Evolutionary conservation across 257 asterid genomes (phyloP), one percentile per base, ranked within the genome.

Genomic region (Thymus mandschuricus): DNA sequence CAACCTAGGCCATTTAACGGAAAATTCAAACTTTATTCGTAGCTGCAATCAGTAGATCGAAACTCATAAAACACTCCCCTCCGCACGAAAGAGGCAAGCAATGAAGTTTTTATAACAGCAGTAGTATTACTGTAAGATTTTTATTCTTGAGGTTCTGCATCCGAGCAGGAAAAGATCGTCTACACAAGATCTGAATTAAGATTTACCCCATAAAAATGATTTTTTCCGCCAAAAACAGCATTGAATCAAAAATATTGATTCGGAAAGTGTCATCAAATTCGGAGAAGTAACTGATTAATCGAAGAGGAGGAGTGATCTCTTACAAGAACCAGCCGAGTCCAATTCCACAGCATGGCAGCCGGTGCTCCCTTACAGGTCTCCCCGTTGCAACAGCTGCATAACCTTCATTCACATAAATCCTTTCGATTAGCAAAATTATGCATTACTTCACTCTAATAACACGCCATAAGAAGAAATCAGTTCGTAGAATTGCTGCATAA

Each of bases 301-400:
- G 28, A 49, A 51, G 41, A 30, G 64, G 30, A 61, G 80, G 69
- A 21, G 56, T 31, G 30, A 21, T 45, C 40, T 28, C 61, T 87
- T 84, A 92, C 96, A 87, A 61, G 91, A 87, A 86, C 97, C 97
- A 92, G 82, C 97, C 97, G 35, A 74, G 2, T 74, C 97, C 97
- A 63, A 83, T 79, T 60, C 96, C 96, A 35, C 95, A 92, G 87
- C 97, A 91, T 51, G 92, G 92, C 68, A 92, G 96, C 28, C 85
- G 93, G 8, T 44, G 82, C 74, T 84, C 81, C 76, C 89, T 86
- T 38, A 89, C 80, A 1, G 93, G 88, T 62, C 84, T 78, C 62
- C 92, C 92, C 76, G 85, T 95, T 51, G 88, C 85, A 74, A 89
- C 86, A 54, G 76, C 86, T 87, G 76, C 86, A 87, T 87, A 85